Evolutionary conservation across 208 protist genomes (phyloP), one percentile per base, ranked within the genome.

Genomic region (Balamuthia mandrillaris): DNA sequence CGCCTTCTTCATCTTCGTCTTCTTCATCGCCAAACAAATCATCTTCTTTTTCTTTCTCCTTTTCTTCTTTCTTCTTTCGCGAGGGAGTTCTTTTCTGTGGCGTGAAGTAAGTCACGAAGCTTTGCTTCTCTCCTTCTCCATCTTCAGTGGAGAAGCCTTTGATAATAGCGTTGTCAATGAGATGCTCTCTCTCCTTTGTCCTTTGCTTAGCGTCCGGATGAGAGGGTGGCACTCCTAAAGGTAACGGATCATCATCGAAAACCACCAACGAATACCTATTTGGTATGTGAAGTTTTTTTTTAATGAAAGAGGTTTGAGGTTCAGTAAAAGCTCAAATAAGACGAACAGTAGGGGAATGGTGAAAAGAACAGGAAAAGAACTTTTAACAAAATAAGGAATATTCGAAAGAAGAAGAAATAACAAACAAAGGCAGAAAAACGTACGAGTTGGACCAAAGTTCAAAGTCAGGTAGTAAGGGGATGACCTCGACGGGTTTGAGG

Each of bases 381-480:
- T 1, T 16, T 33, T 21, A n/a, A 60, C 31, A 60, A 58, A 2
- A 14, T 58, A 58, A 58, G 29, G 6, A 58, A 58, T 52, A 52
- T 52, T 52, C 18, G 10, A 52, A n/a, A 52, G 18, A n/a, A 52
- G 18, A 52, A 52, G 6, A 2, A 58, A 3, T 33, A n/a, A 33
- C 14, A 60, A n/a, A n/a, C 31, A 33, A 24, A 63, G 39, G 16
- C 1, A 33, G n/a, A 4, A 27, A 10, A 72, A 33, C 63, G 58
- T 79, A 89, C 5, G 37, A 29, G 60, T 89, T 89, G 35, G 70
- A 21, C 87, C 87, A 89, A 6, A 88, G 39, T 1, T 89, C 87
- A 45, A 88, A 85, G 12, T 89, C 87, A 37, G 87, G 87, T 7
- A 89, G 78, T 6, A 89, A 54, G 9, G 72, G 84, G 27, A 85